phyloP scores from a whole-genome alignment of 1,284 basidiomycete genomes.

The Cystobasidium pallidum region DNA sequence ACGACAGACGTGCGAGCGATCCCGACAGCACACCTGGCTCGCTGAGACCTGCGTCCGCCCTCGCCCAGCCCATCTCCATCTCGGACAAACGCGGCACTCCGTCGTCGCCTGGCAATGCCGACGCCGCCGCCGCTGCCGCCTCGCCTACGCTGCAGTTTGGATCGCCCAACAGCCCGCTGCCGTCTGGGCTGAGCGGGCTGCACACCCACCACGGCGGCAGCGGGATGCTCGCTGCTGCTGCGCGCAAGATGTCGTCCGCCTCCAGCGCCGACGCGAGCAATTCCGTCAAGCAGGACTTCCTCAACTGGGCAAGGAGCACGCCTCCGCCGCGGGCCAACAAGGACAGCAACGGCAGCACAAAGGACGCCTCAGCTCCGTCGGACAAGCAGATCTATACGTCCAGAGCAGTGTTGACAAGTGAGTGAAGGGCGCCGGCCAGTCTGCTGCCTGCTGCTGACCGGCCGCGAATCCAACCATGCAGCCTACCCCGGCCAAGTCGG shows the following conservation, averaged over 20 bases:
- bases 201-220: conserved; percentile 8
- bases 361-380: conserved; percentile 11
- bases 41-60: not conserved
- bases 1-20: conserved; percentile 1
- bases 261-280: not conserved
- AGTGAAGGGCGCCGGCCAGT: too few relatives aligned
- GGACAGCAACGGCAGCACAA: not conserved
- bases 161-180: conserved; percentile 2
- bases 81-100: conserved; percentile 18
- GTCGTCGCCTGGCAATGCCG: not conserved
- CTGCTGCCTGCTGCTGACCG: too few relatives aligned
- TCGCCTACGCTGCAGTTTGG: conserved; percentile 26
- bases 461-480: too few relatives aligned
- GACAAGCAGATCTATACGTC: conserved; percentile 37
- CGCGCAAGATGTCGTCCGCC: conserved; percentile 8
- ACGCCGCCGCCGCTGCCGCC: not conserved
- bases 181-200: not conserved
- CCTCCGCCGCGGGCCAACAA: conserved; percentile 7
- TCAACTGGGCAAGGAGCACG: conserved; percentile 32
- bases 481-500: conserved; percentile 74
- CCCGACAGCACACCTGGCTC: not conserved
- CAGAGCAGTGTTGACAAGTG: conserved; percentile 39
- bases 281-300: conserved; percentile 33
- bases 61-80: conserved; percentile 26
- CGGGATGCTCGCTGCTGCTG: not conserved